A percentile compares a stretch with the other conserved stretches of the same genome.
These are phyloP conservation scores for Baudoinia panamericana DNA, from an alignment of 495 filamentous ascomycete species.

Conservation along the genomic window DNA sequence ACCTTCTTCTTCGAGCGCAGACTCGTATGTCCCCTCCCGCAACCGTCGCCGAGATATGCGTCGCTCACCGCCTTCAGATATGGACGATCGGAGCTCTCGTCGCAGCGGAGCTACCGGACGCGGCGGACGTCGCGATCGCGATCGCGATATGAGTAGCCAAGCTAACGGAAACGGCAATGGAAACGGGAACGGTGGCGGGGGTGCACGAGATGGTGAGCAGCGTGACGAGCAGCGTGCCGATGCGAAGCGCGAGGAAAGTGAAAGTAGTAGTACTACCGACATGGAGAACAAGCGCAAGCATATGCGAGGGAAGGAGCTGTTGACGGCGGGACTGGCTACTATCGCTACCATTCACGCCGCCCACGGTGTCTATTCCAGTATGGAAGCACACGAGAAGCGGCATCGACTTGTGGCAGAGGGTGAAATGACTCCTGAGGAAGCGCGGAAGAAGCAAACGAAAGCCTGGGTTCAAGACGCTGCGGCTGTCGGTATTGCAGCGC, in stretches of 20 bases:
- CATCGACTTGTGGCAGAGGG: slow-evolving; percentile 59
- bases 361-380: slow-evolving; percentile 60
- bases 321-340: slow-evolving; percentile 71
- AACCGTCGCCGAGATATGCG: slow-evolving; percentile 20
- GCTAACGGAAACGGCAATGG: not conserved
- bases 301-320: slow-evolving; percentile 68
- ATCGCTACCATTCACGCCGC: slow-evolving; percentile 85
- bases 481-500: slow-evolving; percentile 67
- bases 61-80: slow-evolving; percentile 23
- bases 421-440: slow-evolving; percentile 58
- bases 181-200: slow-evolving; percentile 1
- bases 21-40: slow-evolving; percentile 43
- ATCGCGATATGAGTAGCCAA: slow-evolving; percentile 6
- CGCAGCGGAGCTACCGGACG: slow-evolving; percentile 13
- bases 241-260: slow-evolving; percentile 2
- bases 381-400: slow-evolving; percentile 60
- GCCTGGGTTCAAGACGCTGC: slow-evolving; percentile 62
- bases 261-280: slow-evolving; percentile 57
- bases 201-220: not conserved
- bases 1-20: slow-evolving; percentile 33
- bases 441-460: slow-evolving; percentile 60
- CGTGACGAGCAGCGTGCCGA: not conserved
- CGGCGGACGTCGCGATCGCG: slow-evolving; percentile 17
- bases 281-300: slow-evolving; percentile 63
- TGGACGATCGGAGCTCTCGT: slow-evolving; percentile 10